Percentiles rank a stretch among this genome's conserved stretches.
Conservation (phyloP, 768 basidiomycete species). For the Pleurotus pulmonarius region DNA sequence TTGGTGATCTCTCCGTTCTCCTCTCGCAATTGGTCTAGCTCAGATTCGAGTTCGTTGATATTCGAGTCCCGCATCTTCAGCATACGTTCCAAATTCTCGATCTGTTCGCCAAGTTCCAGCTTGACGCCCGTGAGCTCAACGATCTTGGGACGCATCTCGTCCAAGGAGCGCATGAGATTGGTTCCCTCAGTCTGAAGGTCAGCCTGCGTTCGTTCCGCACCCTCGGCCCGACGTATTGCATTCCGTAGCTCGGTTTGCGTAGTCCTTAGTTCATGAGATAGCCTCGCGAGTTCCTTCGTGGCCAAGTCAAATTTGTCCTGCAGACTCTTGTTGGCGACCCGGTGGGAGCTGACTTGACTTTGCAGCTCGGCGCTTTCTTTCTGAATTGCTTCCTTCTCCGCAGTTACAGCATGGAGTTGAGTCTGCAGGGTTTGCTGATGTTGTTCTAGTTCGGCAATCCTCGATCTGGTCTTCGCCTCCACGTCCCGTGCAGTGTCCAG, state of each 20-base stretch:
- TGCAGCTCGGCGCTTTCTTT: slow-evolving; percentile 50
- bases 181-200: slow-evolving; percentile 76
- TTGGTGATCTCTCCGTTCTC: slow-evolving; percentile 43
- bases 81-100: slow-evolving; percentile 50
- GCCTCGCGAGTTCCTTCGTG: slow-evolving; percentile 47
- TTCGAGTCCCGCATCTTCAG: slow-evolving; percentile 51
- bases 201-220: slow-evolving; percentile 68
- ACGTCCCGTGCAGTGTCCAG: slow-evolving; percentile 35
- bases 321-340: slow-evolving; percentile 45
- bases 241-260: slow-evolving; percentile 63
- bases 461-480: slow-evolving; percentile 45
- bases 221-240: slow-evolving; percentile 66
- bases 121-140: slow-evolving; percentile 75
- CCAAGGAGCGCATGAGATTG: slow-evolving; percentile 73
- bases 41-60: slow-evolving; percentile 60
- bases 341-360: slow-evolving; percentile 40
- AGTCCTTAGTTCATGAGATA: slow-evolving; percentile 54
- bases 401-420: slow-evolving; percentile 39
- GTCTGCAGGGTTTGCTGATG: slow-evolving; percentile 33
- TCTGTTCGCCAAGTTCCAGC: slow-evolving; percentile 63
- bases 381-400: slow-evolving; percentile 43
- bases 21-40: slow-evolving; percentile 50
- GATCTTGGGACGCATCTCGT: slow-evolving; percentile 84
- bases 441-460: slow-evolving; percentile 42
- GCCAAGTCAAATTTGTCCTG: slow-evolving; percentile 58